These are phyloP conservation scores for Nemania abortiva DNA, from an alignment of 2,329 filamentous ascomycete species.

Conservation along the genomic window DNA sequence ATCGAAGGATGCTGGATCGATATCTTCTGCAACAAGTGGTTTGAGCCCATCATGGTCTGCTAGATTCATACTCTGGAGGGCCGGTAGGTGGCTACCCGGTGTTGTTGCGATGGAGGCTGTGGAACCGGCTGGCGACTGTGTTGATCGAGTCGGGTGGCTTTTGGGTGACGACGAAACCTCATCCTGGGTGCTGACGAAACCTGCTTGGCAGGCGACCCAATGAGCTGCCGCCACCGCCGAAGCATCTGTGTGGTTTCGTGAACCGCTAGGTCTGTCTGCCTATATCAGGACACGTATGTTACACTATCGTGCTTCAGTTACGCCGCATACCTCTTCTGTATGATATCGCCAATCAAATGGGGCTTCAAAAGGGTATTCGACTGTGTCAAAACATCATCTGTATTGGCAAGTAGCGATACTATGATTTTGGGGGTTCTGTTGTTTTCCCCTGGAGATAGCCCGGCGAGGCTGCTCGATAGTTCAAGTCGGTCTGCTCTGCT, in stretches of 20 bases:
- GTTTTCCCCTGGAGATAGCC: not conserved
- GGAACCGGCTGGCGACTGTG: slow-evolving; percentile 47
- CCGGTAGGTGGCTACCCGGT: slow-evolving; percentile 35
- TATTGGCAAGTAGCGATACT: slow-evolving; percentile 5
- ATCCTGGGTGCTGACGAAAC: slow-evolving; percentile 37
- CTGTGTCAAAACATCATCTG: slow-evolving; percentile 2
- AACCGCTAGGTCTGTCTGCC: slow-evolving; percentile 11
- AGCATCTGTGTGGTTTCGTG: slow-evolving; percentile 17
- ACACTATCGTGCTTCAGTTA: not conserved
- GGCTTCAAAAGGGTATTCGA: slow-evolving; percentile 6
- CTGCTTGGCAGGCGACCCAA: slow-evolving; percentile 34
- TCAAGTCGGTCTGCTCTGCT: slow-evolving; percentile 21
- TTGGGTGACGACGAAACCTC: slow-evolving; percentile 40
- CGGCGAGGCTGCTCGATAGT: slow-evolving; percentile 6
- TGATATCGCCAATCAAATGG: slow-evolving; percentile 10
- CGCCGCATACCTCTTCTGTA: slow-evolving; percentile 20
- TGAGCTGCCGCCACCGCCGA: slow-evolving; percentile 30
- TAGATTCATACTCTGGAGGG: slow-evolving; percentile 46
- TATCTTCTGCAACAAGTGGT: slow-evolving; percentile 53
- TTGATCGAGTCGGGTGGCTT: slow-evolving; percentile 48
- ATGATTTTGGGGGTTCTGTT: slow-evolving; percentile 14
- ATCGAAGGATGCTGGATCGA: slow-evolving; percentile 56
- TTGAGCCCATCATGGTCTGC: slow-evolving; percentile 51
- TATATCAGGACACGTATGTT: slow-evolving; percentile 8
- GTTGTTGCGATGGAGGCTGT: slow-evolving; percentile 45